These are phyloP conservation scores for Rhytidiadelphus loreus DNA, from an alignment of 225 moss, liverwort and hornwort species.

Conservation along the genomic window DNA sequence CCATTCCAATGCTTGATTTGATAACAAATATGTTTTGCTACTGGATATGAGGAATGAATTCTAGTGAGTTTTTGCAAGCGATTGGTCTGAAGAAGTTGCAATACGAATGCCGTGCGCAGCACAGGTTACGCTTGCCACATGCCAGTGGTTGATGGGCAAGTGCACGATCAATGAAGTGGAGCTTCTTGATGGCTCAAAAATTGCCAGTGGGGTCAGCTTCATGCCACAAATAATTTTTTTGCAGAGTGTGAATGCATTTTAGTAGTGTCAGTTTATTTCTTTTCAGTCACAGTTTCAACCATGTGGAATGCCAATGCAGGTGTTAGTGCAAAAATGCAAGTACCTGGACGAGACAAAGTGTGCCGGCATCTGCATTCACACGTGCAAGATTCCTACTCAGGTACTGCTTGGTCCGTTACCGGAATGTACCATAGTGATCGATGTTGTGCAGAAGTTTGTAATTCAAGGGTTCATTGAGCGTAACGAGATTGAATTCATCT, in stretches of 20 bases:
- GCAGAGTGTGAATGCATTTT: not conserved
- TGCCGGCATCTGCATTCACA: conserved; percentile 95
- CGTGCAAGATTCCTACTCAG: conserved; percentile 96
- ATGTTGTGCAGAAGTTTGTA: not conserved
- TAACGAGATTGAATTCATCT: not conserved
- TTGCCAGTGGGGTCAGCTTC: conserved; percentile 71
- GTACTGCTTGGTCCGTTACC: conserved; percentile 8
- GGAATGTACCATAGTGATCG: not conserved
- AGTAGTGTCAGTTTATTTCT: not conserved
- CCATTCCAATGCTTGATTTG: not conserved
- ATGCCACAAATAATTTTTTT: not conserved
- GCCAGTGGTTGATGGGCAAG: conserved; percentile 95
- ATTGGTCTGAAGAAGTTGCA: not conserved
- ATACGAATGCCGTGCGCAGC: conserved; percentile 42
- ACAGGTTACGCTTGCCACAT: conserved; percentile 70
- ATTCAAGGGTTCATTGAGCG: not conserved
- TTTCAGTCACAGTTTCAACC: not conserved
- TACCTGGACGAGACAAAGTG: conserved; percentile 85
- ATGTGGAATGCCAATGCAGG: conserved; percentile 35
- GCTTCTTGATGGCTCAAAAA: conserved; percentile 70
- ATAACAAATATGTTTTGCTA: not conserved
- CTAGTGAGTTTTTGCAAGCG: not conserved
- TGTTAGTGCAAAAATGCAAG: conserved; percentile 78
- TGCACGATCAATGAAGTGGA: conserved; percentile 68
- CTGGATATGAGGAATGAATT: not conserved